Conservation (phyloP, 345 rosid genomes). For the Erysimum cheiranthoides region DNA sequence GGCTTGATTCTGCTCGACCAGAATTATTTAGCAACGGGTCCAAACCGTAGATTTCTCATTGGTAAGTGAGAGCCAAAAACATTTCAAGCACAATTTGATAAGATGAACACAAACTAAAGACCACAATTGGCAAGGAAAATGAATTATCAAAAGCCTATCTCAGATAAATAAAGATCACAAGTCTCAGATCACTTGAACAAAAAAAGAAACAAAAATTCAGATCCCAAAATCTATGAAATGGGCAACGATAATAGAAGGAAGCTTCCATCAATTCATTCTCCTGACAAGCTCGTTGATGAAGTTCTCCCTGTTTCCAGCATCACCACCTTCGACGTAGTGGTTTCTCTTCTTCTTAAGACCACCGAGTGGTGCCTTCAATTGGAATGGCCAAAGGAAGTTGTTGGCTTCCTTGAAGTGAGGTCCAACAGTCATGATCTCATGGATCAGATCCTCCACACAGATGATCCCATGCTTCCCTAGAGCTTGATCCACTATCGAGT, state of each 20-base stretch:
- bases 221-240: slow-evolving; percentile 26
- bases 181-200: slow-evolving; percentile 4
- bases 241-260: background rate
- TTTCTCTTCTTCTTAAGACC: slow-evolving; percentile 86
- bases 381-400: slow-evolving; percentile 87
- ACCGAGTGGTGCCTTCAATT: slow-evolving; percentile 80
- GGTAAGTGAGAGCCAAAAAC: background rate
- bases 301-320: slow-evolving; percentile 82
- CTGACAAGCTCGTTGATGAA: slow-evolving; percentile 68
- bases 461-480: slow-evolving; percentile 72
- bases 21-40: background rate
- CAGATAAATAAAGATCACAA: background rate
- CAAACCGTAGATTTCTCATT: too few species aligned
- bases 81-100: background rate
- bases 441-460: slow-evolving; percentile 80
- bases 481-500: slow-evolving; percentile 66
- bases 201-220: background rate
- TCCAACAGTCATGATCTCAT: slow-evolving; percentile 88
- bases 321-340: slow-evolving; percentile 90
- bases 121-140: background rate
- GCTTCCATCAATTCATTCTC: slow-evolving; percentile 70
- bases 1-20: background rate
- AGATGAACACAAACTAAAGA: background rate
- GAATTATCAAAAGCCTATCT: slow-evolving; percentile 21
- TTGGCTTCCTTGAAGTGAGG: slow-evolving; percentile 76